Evolutionary conservation across 2,329 filamentous ascomycete genomes (phyloP).

Genomic region (Arthrobotrys sinensis): DNA sequence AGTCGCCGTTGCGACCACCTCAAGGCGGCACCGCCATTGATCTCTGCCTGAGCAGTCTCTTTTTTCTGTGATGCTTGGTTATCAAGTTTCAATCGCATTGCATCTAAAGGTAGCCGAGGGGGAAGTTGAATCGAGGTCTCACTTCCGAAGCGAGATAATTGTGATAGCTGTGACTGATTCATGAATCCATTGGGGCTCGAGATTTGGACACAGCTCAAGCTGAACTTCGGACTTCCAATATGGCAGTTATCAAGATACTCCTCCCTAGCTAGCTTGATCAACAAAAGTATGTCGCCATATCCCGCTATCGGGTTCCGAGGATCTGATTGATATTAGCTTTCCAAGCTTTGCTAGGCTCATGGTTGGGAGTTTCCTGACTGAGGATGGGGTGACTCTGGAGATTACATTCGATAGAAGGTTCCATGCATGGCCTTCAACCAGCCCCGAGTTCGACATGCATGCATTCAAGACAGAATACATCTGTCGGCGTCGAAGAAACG

Average conservation of each 20-base stretch:
- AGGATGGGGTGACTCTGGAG: slow-evolving; percentile 3
- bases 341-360: slow-evolving; percentile 16
- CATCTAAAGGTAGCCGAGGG: slow-evolving; percentile 11
- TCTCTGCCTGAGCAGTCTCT: slow-evolving; percentile 16
- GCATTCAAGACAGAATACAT: not conserved
- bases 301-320: slow-evolving; percentile 27
- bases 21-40: slow-evolving; percentile 33
- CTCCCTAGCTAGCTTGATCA: slow-evolving; percentile 7
- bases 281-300: slow-evolving; percentile 41
- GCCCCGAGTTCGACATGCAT: slow-evolving; percentile 20
- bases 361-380: slow-evolving; percentile 33
- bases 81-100: slow-evolving; percentile 11
- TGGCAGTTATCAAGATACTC: slow-evolving; percentile 30
- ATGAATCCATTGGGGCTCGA: not conserved
- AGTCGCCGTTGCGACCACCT: slow-evolving; percentile 43
- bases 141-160: not conserved
- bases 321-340: slow-evolving; percentile 21
- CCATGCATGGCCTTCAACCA: slow-evolving; percentile 21
- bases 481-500: slow-evolving; percentile 16
- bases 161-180: not conserved
- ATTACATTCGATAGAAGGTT: slow-evolving; percentile 24
- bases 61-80: slow-evolving; percentile 10
- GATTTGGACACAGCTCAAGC: not conserved
- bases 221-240: slow-evolving; percentile 22
- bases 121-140: slow-evolving; percentile 17